Evolutionary conservation across 2,329 filamentous ascomycete species (phyloP), one percentile per base, ranked within the genome.

Genomic region (Claviceps pusilla): DNA sequence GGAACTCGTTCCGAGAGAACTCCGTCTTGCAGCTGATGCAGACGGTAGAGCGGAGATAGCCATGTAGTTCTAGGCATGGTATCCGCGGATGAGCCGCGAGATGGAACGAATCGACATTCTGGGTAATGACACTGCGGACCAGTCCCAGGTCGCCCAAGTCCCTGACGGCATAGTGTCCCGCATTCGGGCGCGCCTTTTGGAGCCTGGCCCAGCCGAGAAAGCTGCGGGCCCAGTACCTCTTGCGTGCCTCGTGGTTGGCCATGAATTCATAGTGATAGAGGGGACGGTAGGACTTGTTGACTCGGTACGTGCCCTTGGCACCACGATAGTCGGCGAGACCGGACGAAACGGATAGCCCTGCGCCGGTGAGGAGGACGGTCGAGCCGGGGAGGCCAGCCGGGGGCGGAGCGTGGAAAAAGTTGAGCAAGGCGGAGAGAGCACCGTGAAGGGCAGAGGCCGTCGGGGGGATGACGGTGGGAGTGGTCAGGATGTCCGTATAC

Each of bases 71-170:
- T 48, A 94, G 73, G 10, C 87, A 93, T 6, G 80, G 77, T 47
- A 90, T 70, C 10, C 74, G 65, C 0, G 89, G 87, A 67, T 96
- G 90, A 0, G 89, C 86, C 56, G 72, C 71, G 2, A 78, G 75
- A 68, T 98, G 93, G 66, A 98, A 95, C 2, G 89, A 95, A 70
- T 98, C 93, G 52, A 98, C 93, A 65, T 97, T 97, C 67, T 98
- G 93, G 45, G 93, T 97, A 60, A 98, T 82, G 56, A 96, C 87
- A 53, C 74, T 80, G 55, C 77, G 79, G 46, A 96, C 74, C 51
- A 89, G 70, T 2, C 89, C 90, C 59, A 93, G 72, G 4, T 77
- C 69, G 3, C 81, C 86, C 41, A 97, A 73, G 58, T 84, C 77
- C 52, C 79, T 76, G 55, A 97, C 79, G 2, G 90, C 89, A 65